Conservation (phyloP, 305 asterid species). For the Rubia balearica region DNA sequence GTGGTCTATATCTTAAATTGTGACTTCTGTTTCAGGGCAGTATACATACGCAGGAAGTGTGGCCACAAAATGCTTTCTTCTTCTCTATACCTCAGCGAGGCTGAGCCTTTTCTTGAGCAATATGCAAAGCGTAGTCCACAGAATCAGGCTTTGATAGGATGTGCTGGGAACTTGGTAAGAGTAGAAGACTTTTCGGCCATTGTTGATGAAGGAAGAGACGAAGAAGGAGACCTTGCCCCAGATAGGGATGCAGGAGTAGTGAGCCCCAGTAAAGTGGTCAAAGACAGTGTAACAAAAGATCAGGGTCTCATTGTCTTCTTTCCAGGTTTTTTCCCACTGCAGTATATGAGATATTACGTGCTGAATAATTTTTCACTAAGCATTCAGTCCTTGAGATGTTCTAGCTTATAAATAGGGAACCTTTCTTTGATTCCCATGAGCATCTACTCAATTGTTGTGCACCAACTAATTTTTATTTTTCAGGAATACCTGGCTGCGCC, state of each 20-base stretch:
- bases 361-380: not conserved
- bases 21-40: conserved; percentile 60
- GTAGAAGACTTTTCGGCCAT: conserved; percentile 84
- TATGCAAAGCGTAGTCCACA: conserved; percentile 89
- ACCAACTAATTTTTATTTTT: conserved; percentile 17
- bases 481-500: conserved; percentile 99
- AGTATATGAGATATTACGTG: not conserved
- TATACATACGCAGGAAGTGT: conserved; percentile 62
- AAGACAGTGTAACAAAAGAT: conserved; percentile 64
- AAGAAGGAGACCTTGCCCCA: conserved; percentile 86
- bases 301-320: conserved; percentile 91
- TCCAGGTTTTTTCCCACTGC: conserved; percentile 51
- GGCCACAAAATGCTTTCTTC: conserved; percentile 67
- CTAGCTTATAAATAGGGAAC: not conserved
- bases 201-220: conserved; percentile 68
- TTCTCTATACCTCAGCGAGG: conserved; percentile 84
- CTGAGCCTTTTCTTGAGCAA: conserved; percentile 95
- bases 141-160: conserved; percentile 81
- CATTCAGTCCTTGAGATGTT: not conserved
- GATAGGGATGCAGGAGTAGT: conserved; percentile 43
- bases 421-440: not conserved
- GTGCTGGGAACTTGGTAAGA: conserved; percentile 86
- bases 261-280: conserved; percentile 42
- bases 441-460: conserved; percentile 9
- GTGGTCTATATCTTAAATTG: conserved; percentile 22